Percentiles rank a stretch among this genome's conserved stretches.
These are phyloP conservation scores for Phytophthora macrochlamydospora DNA, from an alignment of 352 stramenopile species.

Conservation along the genomic window DNA sequence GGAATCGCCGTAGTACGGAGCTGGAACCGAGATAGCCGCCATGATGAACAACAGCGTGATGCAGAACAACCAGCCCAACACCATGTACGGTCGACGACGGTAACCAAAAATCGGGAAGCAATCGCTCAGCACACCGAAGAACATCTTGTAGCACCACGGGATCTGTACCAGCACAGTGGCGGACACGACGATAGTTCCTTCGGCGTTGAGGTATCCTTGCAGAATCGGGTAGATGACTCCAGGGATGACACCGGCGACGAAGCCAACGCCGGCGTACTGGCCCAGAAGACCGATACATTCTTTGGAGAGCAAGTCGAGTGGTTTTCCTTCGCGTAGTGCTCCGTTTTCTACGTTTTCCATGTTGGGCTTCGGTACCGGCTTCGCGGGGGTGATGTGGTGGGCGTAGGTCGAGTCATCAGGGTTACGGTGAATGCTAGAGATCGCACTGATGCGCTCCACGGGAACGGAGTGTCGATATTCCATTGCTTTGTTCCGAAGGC, in stretches of 20 bases:
- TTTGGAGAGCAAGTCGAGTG: conserved; percentile 36
- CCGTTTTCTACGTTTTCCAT: conserved; percentile 30
- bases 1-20: conserved; percentile 46
- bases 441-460: conserved; percentile 32
- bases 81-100: conserved; percentile 51
- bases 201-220: conserved; percentile 53
- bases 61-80: conserved; percentile 47
- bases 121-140: conserved; percentile 54
- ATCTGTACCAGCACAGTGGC: conserved; percentile 51
- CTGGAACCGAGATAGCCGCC: conserved; percentile 28
- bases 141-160: conserved; percentile 54
- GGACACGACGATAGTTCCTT: conserved; percentile 47
- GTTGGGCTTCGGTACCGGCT: conserved; percentile 10
- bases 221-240: conserved; percentile 54
- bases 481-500: conserved; percentile 19
- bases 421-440: conserved; percentile 29
- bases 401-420: conserved; percentile 22
- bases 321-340: conserved; percentile 41
- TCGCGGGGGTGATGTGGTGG: conserved; percentile 24
- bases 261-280: conserved; percentile 56
- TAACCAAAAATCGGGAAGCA: conserved; percentile 51
- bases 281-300: conserved; percentile 47
- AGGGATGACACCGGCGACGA: conserved; percentile 43
- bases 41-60: conserved; percentile 39
- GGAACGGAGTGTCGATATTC: conserved; percentile 21